Evolutionary conservation across 2,329 filamentous ascomycete species (phyloP).

Genomic region (Hymenotorrendiella dingleyae): DNA sequence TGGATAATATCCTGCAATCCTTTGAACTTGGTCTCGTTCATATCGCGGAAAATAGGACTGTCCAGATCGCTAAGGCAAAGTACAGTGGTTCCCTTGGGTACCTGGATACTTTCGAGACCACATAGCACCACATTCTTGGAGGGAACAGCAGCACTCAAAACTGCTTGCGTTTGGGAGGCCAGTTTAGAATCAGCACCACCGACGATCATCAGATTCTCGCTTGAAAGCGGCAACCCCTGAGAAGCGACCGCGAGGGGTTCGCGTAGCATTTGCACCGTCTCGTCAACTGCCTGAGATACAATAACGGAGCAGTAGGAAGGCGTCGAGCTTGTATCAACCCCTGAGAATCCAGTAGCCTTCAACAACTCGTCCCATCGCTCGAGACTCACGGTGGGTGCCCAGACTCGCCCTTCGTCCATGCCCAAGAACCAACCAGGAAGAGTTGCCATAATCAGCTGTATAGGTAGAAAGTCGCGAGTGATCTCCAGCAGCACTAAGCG

Average conservation of each 20-base stretch:
- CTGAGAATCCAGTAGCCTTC: constrained; percentile 25
- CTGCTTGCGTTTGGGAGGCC: too few relatives aligned
- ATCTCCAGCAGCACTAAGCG: constrained; percentile 39
- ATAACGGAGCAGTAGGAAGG: neutral
- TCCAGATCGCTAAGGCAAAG: too few relatives aligned
- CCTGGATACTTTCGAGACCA: too few relatives aligned
- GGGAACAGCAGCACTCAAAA: too few relatives aligned
- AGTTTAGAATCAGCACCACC: too few relatives aligned
- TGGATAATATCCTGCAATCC: too few relatives aligned
- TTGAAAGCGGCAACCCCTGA: too few relatives aligned
- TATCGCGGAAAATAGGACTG: too few relatives aligned
- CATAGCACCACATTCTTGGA: too few relatives aligned
- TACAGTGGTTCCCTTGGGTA: too few relatives aligned
- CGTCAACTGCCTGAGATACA: constrained; percentile 2
- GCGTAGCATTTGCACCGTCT: neutral
- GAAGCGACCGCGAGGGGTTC: neutral
- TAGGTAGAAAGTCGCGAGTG: neutral
- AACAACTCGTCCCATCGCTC: constrained; percentile 22
- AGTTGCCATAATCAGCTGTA: neutral
- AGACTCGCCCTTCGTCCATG: constrained; percentile 5
- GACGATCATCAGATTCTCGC: too few relatives aligned
- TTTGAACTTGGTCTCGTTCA: too few relatives aligned
- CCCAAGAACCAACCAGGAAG: constrained; percentile 12
- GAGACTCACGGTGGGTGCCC: neutral
- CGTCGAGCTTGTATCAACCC: constrained; percentile 16